Evolutionary conservation across 2,329 filamentous ascomycete genomes (phyloP), one percentile per base, ranked within the genome.

Genomic region (Diplodia corticola): DNA sequence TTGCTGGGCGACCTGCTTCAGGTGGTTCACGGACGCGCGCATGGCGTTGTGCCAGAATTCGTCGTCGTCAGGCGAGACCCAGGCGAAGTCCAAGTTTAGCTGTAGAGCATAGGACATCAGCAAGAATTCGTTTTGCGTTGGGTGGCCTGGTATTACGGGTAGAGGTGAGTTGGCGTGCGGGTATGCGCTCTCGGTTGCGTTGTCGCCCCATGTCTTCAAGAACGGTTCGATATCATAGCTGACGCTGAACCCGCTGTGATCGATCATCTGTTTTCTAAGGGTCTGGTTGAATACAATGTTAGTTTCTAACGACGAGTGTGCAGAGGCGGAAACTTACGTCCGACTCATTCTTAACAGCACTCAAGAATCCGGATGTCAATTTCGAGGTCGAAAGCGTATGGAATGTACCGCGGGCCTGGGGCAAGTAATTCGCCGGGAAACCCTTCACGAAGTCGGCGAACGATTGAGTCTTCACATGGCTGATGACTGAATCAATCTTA

Each of bases 81-180:
- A 60, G 26, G 55, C 55, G 17, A 60, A 48, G 37, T 60, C 44
- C 37, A 60, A 17, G 37, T 60, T 60, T 15, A 60, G 55, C 55
- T 60, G 24, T 48, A 15, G 6, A 12, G n/a, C 12, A 10, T 4
- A 15, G 9, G 28, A 5, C 13, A 28, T 59, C 24, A 59, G 35
- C 35, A 12, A 35, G 20, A 2, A 3, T 28, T 13, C 35, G 12
- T 44, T 24, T 28, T 26, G n/a, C 5, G 7, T 1, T n/a, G 49
- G 5, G 10, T 5, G 49, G 49, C 26, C 22, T 30, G 3, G 13
- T 10, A 26, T 48, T 30, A 60, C 55, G 6, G 55, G 55, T 9
- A 60, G 24, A 5, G 55, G 55, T 10, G 55, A 60, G 35, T 46
- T 24, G 7, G 37, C 17, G 17, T 60, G 55, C 15, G 55, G 55